Base-by-base conservation (phyloP, 2,329 filamentous ascomycete genomes). In the Claviceps sp. region DNA sequence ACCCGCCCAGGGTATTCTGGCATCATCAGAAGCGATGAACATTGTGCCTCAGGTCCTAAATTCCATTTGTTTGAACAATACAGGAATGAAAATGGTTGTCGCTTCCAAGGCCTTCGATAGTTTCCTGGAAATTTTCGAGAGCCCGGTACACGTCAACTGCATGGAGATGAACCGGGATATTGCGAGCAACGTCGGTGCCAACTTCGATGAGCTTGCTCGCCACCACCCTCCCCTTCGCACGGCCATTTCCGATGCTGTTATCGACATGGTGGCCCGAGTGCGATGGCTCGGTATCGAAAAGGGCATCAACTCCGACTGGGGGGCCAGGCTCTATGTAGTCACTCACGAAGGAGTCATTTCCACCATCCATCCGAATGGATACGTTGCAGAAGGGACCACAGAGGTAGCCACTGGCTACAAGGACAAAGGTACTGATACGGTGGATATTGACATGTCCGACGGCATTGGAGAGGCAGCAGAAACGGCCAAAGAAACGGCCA, bases 91-190 rank as follows among this genome's bases (percentile, higher is more conserved):
- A 60, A 77, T 96, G 63, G 94, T 98, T 60, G 82, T 88, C 53
- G 78, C 82, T 0, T 96, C 90, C 0, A 77, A 81, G 53, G 90
- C 88, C 1, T 75, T 98, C 45, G 84, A 90, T 52, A 86, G 82
- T 59, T 97, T 90, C 64, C 85, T 98, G 57, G 88, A 96, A 64
- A 88, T 97, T n/a, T 98, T 98, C 58, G 88, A 96, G 67, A 97
- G 88, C 58, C 83, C 89, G 2, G 78, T 82, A 16, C 94, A 99
- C 67, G 82, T 98, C 53, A 87, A 86, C 59, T 85, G 84, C 56
- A 82, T 98, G 76, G 82, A 87, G 56, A 73, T 75, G 40, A 91
- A 95, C 57, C 72, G 77, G 5, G 72, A 75, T 38, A 74, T 94
- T 53, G 78, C 90, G 9, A 78, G 78, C 34, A 79, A 81, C 41